Conservation (phyloP, 2,329 filamentous ascomycete genomes). For the Dactylonectria estremocensis region DNA sequence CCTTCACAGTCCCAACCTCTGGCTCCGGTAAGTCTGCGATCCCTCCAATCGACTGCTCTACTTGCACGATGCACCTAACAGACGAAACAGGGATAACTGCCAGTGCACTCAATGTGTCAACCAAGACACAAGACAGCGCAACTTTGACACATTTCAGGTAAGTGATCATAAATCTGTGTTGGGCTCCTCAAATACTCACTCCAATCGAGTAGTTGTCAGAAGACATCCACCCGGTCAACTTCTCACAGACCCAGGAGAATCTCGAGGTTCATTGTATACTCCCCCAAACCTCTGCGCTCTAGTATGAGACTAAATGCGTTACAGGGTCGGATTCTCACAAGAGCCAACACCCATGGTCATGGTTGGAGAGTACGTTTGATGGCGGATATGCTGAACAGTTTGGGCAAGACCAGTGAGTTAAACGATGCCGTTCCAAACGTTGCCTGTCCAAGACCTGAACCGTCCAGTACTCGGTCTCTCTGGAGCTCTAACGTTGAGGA, state of each 20-base stretch:
- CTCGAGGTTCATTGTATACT: conserved; percentile 55
- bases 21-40: conserved; percentile 47
- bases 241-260: conserved; percentile 47
- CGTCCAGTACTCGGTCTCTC: conserved; percentile 28
- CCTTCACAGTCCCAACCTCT: conserved; percentile 46
- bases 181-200: neutral
- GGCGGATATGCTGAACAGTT: conserved; percentile 37
- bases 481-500: conserved; percentile 53
- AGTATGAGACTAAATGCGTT: conserved; percentile 18
- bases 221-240: conserved; percentile 49
- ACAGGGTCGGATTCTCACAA: conserved; percentile 80
- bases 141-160: conserved; percentile 60
- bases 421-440: no score
- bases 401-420: conserved; percentile 42
- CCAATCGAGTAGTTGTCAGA: conserved; percentile 49
- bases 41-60: conserved; percentile 13
- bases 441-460: conserved; percentile 20
- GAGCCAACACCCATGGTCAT: conserved; percentile 75
- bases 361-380: conserved; percentile 42
- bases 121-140: conserved; percentile 59
- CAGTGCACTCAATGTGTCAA: conserved; percentile 60
- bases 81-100: conserved; percentile 57
- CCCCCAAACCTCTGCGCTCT: no score
- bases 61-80: conserved; percentile 30
- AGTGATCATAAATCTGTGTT: neutral